Evolutionary conservation across 768 basidiomycete genomes (phyloP).

Genomic region (Tylopilus sp.): DNA sequence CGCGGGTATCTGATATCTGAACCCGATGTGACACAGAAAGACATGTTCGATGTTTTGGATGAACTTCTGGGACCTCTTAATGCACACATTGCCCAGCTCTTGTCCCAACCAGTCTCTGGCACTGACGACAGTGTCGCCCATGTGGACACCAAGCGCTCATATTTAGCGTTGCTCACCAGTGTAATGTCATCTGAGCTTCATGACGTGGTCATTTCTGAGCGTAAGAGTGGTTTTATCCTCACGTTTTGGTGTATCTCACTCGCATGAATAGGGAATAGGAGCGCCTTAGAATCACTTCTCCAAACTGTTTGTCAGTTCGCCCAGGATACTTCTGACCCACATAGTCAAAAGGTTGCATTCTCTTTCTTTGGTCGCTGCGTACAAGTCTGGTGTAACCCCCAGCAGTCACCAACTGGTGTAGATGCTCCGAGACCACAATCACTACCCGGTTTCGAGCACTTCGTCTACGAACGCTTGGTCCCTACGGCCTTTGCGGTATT

Average conservation of each 20-base stretch:
- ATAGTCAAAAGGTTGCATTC: constrained; percentile 76
- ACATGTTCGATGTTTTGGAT: constrained; percentile 86
- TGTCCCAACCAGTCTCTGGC: constrained; percentile 78
- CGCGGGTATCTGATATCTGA: neutral
- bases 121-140: constrained; percentile 85
- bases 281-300: constrained; percentile 68
- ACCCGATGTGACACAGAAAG: constrained; percentile 45
- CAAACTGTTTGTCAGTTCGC: constrained; percentile 70
- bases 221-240: constrained; percentile 44
- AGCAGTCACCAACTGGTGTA: constrained; percentile 30
- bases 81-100: constrained; percentile 70
- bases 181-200: constrained; percentile 81
- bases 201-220: constrained; percentile 81
- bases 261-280: constrained; percentile 52
- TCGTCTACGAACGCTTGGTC: constrained; percentile 84
- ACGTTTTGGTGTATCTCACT: neutral
- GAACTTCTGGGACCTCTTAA: constrained; percentile 86
- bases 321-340: constrained; percentile 71
- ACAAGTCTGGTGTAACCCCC: constrained; percentile 62
- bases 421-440: constrained; percentile 34
- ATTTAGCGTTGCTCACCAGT: constrained; percentile 76
- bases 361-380: constrained; percentile 71
- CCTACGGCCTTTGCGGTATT: constrained; percentile 82
- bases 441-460: constrained; percentile 88
- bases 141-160: constrained; percentile 82